Base-by-base conservation (phyloP, 345 rosid genomes). In the Lepidium africanum region DNA sequence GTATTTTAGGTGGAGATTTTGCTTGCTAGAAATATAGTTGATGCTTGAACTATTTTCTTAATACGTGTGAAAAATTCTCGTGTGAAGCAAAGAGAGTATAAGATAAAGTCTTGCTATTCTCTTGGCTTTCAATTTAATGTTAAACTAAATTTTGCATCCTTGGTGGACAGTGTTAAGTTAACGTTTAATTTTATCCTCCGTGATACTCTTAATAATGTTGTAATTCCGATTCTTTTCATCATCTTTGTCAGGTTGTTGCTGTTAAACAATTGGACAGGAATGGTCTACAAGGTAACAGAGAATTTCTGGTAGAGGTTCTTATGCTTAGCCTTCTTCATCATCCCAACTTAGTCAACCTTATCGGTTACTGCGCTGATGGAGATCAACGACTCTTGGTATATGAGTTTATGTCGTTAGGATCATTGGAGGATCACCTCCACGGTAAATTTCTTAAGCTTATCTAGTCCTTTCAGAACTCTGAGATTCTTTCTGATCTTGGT, bases 271-370 rank as follows among this genome's bases (percentile, higher is more conserved):
- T 91, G 80, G 99, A 95, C 59, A 83, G 95, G 71, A 89, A 95
- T 77, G 99, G 99, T 45, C 87, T 95, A 57, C 99, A 95, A 81
- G 99, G 99, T 60, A 95, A 91, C 77, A 77, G 97, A 75, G 99
- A 95, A 73, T 95, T 95, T 73, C 81, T 95, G 62, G 99, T 95
- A 55, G 99, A 95, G 79, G 99, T 95, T 74, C 96, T 95, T 51
- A 95, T 95, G 99, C 90, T 95, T 64, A 95, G 99, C 76, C 96
- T 95, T 77, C 89, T 95, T 69, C 97, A 95, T 83, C 99, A 95
- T 66, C 83, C 84, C 19, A 95, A 95, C 83, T 89, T 95, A 17
- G 97, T 95, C 81, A 95, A 77, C 77, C 83, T 95, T 54, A 95
- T 91, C 50, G 99, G 99, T 67, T 91, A 95, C 75, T 95, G 99